Conservation (phyloP, 2,329 filamentous ascomycete genomes). For the Celoporthe dispersa region DNA sequence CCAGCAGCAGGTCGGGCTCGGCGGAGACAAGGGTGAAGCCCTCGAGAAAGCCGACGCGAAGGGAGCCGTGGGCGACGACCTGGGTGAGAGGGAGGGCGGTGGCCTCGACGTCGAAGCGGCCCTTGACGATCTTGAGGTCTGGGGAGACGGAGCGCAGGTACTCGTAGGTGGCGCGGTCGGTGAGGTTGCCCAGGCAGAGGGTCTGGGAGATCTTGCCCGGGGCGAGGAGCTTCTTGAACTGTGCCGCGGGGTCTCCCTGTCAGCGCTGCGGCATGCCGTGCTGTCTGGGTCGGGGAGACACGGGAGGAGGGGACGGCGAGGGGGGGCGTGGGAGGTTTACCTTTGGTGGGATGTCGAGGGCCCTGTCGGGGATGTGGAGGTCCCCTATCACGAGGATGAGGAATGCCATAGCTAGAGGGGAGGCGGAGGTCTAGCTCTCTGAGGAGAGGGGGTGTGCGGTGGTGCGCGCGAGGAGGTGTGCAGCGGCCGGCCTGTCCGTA, state of each 20-base stretch:
- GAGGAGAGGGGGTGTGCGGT: neutral
- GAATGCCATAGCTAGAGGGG: constrained; percentile 72
- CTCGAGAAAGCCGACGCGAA: constrained; percentile 70
- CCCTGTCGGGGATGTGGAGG: constrained; percentile 90
- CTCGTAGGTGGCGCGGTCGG: constrained; percentile 79
- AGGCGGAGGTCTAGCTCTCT: neutral
- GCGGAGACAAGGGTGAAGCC: constrained; percentile 70
- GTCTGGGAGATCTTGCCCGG: constrained; percentile 84
- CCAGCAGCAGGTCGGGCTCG: constrained; percentile 68
- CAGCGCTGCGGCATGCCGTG: neutral
- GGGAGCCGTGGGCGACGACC: constrained; percentile 67
- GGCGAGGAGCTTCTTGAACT: constrained; percentile 83
- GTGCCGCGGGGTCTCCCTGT: neutral
- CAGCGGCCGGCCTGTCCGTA: neutral
- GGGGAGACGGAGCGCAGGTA: constrained; percentile 77
- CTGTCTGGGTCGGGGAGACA: too few species aligned
- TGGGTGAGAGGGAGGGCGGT: constrained; percentile 68
- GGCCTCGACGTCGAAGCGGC: constrained; percentile 69
- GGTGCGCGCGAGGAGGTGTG: neutral
- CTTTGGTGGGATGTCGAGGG: constrained; percentile 89
- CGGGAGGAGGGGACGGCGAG: constrained; percentile 17
- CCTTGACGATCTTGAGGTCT: constrained; percentile 72
- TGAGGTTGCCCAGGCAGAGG: constrained; percentile 79
- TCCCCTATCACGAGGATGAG: constrained; percentile 91
- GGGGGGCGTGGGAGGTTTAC: constrained; percentile 48